Conservation (phyloP, 169 alveolate genomes). For the Cyclospora cayetanensis region DNA sequence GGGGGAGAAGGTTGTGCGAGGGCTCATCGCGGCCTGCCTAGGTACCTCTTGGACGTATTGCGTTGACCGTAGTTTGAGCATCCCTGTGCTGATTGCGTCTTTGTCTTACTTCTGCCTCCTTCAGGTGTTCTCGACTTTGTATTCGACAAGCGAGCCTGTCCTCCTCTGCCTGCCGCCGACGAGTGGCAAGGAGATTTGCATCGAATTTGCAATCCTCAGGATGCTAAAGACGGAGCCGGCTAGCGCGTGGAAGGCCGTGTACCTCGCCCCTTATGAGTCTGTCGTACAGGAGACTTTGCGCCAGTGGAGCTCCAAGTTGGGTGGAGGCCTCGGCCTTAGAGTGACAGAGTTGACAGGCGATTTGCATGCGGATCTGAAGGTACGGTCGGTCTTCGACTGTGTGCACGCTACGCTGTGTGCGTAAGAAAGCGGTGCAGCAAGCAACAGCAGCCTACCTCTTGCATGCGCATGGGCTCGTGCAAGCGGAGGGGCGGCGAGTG, state of each 20-base stretch:
- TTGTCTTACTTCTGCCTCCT: neutral
- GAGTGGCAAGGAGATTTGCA: constrained; percentile 87
- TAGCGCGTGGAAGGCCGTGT: constrained; percentile 77
- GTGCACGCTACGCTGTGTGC: too few species aligned
- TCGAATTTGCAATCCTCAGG: constrained; percentile 92
- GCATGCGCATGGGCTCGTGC: too few species aligned
- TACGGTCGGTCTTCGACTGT: neutral
- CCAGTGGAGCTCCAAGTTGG: constrained; percentile 79
- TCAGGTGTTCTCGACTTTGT: constrained; percentile 77
- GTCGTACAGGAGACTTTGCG: constrained; percentile 77
- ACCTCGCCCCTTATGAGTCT: constrained; percentile 78
- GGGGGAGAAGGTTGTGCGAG: too few species aligned
- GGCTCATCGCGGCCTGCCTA: too few species aligned
- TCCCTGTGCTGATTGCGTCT: too few species aligned
- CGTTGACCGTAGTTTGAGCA: too few species aligned
- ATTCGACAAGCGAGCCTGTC: constrained; percentile 88
- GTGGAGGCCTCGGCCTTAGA: constrained; percentile 74
- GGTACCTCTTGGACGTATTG: too few species aligned
- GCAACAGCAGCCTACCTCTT: too few species aligned
- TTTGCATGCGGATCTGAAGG: constrained; percentile 72
- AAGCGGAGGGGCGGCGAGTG: too few species aligned
- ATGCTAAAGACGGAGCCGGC: constrained; percentile 80
- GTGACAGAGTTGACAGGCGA: constrained; percentile 75
- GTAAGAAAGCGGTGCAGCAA: too few species aligned
- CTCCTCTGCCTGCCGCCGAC: constrained; percentile 95